Evolutionary conservation across 1,284 basidiomycete genomes (phyloP).

Genomic region (Coriolopsis trogii): DNA sequence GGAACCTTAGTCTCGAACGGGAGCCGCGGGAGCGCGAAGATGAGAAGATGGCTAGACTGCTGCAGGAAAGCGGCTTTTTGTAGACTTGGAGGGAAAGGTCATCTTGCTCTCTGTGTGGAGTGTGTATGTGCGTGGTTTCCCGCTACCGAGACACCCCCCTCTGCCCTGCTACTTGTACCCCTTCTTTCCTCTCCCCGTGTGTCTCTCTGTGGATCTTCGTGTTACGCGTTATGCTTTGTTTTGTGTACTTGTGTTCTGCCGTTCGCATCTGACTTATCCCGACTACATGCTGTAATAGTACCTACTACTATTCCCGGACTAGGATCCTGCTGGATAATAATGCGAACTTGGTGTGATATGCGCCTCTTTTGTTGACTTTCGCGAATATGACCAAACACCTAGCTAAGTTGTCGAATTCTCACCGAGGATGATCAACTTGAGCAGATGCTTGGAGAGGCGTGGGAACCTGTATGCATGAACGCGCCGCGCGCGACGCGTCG

Average conservation of each 20-base stretch:
- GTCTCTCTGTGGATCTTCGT: conserved; percentile 11
- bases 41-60: conserved; percentile 87
- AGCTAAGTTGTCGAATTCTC: too few relatives aligned
- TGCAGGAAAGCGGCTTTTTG: conserved; percentile 90
- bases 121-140: too few relatives aligned
- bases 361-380: too few relatives aligned
- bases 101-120: not conserved
- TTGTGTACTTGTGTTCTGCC: conserved; percentile 23
- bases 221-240: conserved; percentile 17
- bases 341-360: conserved; percentile 3
- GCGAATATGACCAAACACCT: too few relatives aligned
- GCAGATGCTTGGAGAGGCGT: too few relatives aligned
- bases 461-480: not conserved
- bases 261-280: conserved; percentile 25
- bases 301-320: conserved; percentile 26
- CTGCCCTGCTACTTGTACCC: not conserved
- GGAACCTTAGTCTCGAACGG: conserved; percentile 81
- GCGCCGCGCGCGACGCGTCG: not conserved
- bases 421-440: too few relatives aligned
- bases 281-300: conserved; percentile 28
- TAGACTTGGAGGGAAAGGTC: conserved; percentile 34
- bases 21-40: conserved; percentile 95
- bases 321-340: conserved; percentile 24
- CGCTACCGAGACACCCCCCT: conserved; percentile 1
- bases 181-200: conserved; percentile 4